phyloP scores from a whole-genome alignment of 2,329 filamentous ascomycete species.

The Talaromyces pinophilus region DNA sequence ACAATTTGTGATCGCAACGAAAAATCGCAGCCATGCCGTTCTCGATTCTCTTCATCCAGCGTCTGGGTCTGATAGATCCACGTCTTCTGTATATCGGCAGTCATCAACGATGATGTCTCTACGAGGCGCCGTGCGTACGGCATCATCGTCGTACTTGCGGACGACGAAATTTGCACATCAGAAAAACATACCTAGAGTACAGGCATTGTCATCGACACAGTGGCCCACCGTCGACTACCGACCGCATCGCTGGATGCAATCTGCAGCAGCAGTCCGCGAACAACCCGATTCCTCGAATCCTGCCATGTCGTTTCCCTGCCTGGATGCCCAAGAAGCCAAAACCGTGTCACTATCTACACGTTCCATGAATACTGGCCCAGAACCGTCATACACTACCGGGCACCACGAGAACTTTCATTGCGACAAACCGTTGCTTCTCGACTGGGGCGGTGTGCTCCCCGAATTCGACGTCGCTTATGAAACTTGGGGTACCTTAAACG shows the following conservation, averaged over 20 bases:
- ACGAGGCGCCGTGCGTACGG: conserved; percentile 25
- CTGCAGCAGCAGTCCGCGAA: conserved; percentile 26
- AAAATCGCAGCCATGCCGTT: conserved; percentile 1
- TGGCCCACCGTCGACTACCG: conserved; percentile 25
- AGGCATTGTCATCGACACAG: conserved; percentile 5
- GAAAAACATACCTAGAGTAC: conserved; percentile 1
- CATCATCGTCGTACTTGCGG: conserved; percentile 21
- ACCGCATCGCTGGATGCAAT: conserved; percentile 24
- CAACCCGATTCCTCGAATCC: conserved; percentile 60
- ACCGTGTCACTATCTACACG: conserved; percentile 70
- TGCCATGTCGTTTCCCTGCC: conserved; percentile 84
- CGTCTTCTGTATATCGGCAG: not conserved
- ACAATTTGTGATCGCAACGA: not conserved
- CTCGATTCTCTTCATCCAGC: not conserved
- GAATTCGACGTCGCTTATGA: conserved; percentile 92
- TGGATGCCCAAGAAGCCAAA: conserved; percentile 78
- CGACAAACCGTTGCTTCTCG: conserved; percentile 72
- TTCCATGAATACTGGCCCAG: conserved; percentile 74
- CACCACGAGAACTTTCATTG: conserved; percentile 78
- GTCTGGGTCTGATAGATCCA: conserved; percentile 1
- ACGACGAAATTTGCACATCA: conserved; percentile 22
- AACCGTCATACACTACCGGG: conserved; percentile 91
- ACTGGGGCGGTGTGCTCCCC: conserved; percentile 92
- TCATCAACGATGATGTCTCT: conserved; percentile 26
- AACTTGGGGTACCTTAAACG: conserved; percentile 81